Evolutionary conservation across 768 basidiomycete species (phyloP).

Genomic region (Trametes gibbosa): DNA sequence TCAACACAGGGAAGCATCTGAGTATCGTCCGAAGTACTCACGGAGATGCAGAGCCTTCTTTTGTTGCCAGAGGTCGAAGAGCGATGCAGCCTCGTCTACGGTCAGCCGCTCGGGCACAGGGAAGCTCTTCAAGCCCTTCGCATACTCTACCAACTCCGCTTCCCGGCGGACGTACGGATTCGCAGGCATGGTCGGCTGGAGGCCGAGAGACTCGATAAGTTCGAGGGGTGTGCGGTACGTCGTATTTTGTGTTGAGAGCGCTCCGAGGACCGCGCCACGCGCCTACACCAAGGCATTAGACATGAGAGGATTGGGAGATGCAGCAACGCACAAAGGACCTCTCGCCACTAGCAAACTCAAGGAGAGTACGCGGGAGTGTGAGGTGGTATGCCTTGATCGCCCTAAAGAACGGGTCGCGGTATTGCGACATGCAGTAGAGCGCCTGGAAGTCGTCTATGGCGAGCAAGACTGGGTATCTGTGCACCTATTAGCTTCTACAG

Average conservation of each 20-base stretch:
- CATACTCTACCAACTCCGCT: conserved; percentile 47
- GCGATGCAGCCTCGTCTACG: conserved; percentile 63
- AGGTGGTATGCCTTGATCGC: conserved; percentile 74
- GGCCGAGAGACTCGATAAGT: conserved; percentile 57
- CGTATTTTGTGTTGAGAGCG: conserved; percentile 61
- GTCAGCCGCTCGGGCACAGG: conserved; percentile 57
- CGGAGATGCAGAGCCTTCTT: conserved; percentile 50
- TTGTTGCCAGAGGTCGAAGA: conserved; percentile 77
- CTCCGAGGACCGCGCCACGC: conserved; percentile 70
- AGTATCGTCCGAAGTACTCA: background rate
- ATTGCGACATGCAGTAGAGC: conserved; percentile 62
- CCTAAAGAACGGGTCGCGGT: conserved; percentile 71
- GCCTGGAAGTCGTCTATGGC: conserved; percentile 90
- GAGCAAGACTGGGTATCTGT: conserved; percentile 73
- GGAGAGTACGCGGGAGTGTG: conserved; percentile 69
- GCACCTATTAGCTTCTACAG: background rate
- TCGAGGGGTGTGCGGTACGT: conserved; percentile 58
- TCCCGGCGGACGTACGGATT: conserved; percentile 60
- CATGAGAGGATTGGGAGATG: background rate
- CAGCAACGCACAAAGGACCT: conserved; percentile 56
- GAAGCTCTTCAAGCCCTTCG: conserved; percentile 50
- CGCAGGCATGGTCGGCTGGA: conserved; percentile 40
- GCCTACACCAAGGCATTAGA: conserved; percentile 39
- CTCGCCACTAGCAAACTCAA: conserved; percentile 77
- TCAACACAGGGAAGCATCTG: background rate